Percentiles rank a stretch among this genome's conserved stretches.
These are phyloP conservation scores for Lantana camara DNA, from an alignment of 257 asterid genomes.

Conservation along the genomic window DNA sequence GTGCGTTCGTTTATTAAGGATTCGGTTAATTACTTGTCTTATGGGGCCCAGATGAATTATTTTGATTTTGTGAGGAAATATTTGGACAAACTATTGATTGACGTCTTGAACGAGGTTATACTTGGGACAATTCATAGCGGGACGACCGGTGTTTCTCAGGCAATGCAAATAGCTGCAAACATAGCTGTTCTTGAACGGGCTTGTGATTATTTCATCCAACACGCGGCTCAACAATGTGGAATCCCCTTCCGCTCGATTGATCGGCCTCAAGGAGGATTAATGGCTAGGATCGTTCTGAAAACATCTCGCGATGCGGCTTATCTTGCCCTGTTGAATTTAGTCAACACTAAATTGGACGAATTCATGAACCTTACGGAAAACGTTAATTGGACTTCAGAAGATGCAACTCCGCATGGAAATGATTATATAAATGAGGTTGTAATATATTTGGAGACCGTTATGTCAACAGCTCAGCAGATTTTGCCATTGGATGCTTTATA, in stretches of 20 bases:
- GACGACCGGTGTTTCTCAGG: slow-evolving; percentile 74
- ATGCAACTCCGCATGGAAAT: slow-evolving; percentile 59
- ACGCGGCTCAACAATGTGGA: slow-evolving; percentile 97
- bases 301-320: slow-evolving; percentile 93
- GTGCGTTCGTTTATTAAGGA: slow-evolving; percentile 81
- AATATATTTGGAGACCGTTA: slow-evolving; percentile 77
- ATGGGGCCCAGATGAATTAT: slow-evolving; percentile 79
- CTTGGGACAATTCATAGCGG: slow-evolving; percentile 62
- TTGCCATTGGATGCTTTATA: slow-evolving; percentile 83
- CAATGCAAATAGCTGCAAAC: slow-evolving; percentile 97
- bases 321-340: slow-evolving; percentile 63
- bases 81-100: slow-evolving; percentile 83
- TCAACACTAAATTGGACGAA: slow-evolving; percentile 75
- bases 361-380: slow-evolving; percentile 75
- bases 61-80: slow-evolving; percentile 79
- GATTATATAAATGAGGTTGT: slow-evolving; percentile 76
- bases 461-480: slow-evolving; percentile 92
- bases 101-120: slow-evolving; percentile 70
- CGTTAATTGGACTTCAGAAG: slow-evolving; percentile 84
- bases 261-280: slow-evolving; percentile 71
- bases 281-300: slow-evolving; percentile 84
- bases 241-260: slow-evolving; percentile 80
- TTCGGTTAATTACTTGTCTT: slow-evolving; percentile 76
- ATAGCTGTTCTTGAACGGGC: slow-evolving; percentile 86
- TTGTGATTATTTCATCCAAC: slow-evolving; percentile 90